Evolutionary conservation across 768 basidiomycete genomes (phyloP), one percentile per base, ranked within the genome.

Genomic region (Hirschioporus abietinus): DNA sequence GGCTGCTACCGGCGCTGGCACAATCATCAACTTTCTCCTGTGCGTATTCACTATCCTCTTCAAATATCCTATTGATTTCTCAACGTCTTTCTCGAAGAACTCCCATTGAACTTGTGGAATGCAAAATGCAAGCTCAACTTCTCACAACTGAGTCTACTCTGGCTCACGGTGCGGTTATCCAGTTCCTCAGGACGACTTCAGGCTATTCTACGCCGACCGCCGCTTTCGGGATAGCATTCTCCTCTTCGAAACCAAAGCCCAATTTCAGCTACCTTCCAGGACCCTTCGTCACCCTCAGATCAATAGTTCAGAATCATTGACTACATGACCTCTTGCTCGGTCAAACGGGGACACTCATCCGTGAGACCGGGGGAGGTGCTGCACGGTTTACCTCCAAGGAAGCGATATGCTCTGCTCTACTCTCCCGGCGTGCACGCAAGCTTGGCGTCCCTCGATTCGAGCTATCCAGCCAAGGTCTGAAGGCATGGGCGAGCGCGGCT

Each of bases 121-220:
- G 95, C 80, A 93, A 94, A 76, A 96, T 98, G 95, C 96, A 97
- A 76, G 96, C 97, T 1, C 95, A 96, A 74, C 90, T 93, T 85
- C 86, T 96, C 24, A 78, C 82, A 23, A 67, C 76, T 1, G 42
- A 26, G 1, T 66, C 78, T 8, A 66, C 67, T 30, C 42, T 69
- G 8, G 35, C 30, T 25, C 60, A 27, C 24, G 6, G 10, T 10
- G 26, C n/a, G 23, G 24, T n/a, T 17, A 36, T 36, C 10, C 24
- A 30, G 18, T 10, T 23, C n/a, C 59, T 58, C 23, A n/a, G 35
- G 35, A 18, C 65, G 60, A 65, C 15, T 65, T 72, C 60, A 64
- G 63, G 24, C 63, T 65, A 66, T 70, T 72, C 26, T 59, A 66
- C 17, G 30, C 68, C 64, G 66, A 66, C 68, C 71, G 68, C 66